Conservation (phyloP, 345 rosid genomes). For the Eucalyptus leucophloia region DNA sequence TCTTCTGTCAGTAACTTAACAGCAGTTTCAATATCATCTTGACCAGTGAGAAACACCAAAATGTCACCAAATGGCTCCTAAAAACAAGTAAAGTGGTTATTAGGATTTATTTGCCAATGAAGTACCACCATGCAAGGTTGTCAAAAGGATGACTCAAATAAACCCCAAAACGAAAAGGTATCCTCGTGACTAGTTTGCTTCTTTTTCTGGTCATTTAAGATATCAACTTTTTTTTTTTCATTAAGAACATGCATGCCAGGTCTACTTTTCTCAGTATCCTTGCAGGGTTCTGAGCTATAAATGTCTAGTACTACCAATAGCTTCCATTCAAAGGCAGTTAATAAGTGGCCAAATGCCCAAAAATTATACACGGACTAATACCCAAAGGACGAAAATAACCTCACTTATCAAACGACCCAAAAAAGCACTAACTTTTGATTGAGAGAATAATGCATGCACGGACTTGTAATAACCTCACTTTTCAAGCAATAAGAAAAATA, state of each 20-base stretch:
- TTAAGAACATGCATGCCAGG: neutral
- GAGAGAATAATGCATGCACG: neutral
- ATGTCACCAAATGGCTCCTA: slow-evolving; percentile 90
- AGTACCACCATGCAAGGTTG: neutral
- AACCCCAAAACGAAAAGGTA: neutral
- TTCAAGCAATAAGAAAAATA: neutral
- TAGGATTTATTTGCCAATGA: neutral
- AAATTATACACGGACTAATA: neutral
- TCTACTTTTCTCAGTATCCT: neutral
- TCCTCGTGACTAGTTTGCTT: neutral
- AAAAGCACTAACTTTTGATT: neutral
- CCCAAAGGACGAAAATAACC: neutral
- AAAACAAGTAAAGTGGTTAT: neutral
- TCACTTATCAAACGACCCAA: neutral
- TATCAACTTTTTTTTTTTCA: neutral
- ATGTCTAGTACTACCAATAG: neutral
- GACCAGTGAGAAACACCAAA: slow-evolving; percentile 93
- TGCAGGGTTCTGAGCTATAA: neutral
- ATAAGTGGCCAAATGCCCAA: neutral
- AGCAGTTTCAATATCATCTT: slow-evolving; percentile 87
- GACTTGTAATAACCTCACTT: neutral
- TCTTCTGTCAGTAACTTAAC: slow-evolving; percentile 61
- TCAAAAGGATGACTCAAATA: neutral
- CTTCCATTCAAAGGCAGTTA: neutral
- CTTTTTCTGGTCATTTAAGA: neutral